Base-by-base conservation (phyloP, 495 filamentous ascomycete species). In the Tuber indicum region DNA sequence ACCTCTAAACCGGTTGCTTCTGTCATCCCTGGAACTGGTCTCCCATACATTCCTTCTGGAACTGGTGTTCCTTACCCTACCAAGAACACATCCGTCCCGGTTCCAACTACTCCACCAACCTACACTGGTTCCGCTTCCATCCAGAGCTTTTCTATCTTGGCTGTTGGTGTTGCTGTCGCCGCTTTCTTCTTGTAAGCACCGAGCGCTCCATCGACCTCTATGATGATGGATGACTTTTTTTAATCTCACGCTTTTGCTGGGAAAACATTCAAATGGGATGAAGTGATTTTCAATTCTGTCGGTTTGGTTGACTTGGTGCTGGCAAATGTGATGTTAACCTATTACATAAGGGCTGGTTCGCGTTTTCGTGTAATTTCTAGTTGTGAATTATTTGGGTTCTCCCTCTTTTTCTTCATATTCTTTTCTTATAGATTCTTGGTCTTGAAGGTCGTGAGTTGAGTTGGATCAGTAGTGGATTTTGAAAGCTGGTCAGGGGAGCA, bases 41-140 rank as follows among this genome's bases (percentile, higher is more conserved):
- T 79, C 76, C 36, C 74, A 58, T 76, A 39, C 69, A 45, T 45
- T 12, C 82, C 85, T 36, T 75, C 79, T 74, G 81, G 75, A 39
- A 84, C 84, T 70, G 79, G 79, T 26, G 70, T 79, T 74, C 83
- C 82, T 49, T 71, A 78, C 8, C 17, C 74, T 14, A 41, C 77
- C 73, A 83, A 82, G 79, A 88, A 94, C 87, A 91, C 97, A 78
- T 98, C 98, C 88, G 91, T 92, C 85, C 90, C 82, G 62, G 93
- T 97, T 73, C 97, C 97, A 85, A 87, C 93, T 84, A 90, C 88
- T 73, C 86, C 89, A 58, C 72, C 78, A 46, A 39, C 72, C 19
- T 82, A 72, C 73, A 70, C 80, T 43, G 78, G 81, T 72, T 79
- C 76, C 71, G 82, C 75, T 5, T 72, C 79, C 44, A 73, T 73